Evolutionary conservation across 106 monocot genomes (phyloP).

Genomic region (Triglochin maritima): DNA sequence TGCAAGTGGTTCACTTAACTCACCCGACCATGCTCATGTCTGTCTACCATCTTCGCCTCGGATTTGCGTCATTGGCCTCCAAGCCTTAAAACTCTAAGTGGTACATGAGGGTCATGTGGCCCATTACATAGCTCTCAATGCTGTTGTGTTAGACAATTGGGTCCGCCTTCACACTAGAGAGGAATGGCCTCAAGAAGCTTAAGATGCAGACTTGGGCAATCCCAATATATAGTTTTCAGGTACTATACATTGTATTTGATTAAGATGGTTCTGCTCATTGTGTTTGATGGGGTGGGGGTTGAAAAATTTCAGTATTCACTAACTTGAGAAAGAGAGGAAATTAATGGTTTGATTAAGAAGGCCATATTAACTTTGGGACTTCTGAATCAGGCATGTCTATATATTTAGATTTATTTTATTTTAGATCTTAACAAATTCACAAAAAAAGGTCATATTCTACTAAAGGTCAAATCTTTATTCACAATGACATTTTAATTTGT

Average conservation of each 20-base stretch:
- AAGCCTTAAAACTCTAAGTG: constrained; percentile 33
- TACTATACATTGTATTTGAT: constrained; percentile 5
- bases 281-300: neutral
- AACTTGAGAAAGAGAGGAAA: constrained; percentile 12
- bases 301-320: constrained; percentile 36
- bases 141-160: constrained; percentile 21
- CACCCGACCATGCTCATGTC: constrained; percentile 48
- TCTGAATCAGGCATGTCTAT: constrained; percentile 41
- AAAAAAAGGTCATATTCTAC: too few species aligned
- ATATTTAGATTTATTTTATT: neutral
- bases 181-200: constrained; percentile 45
- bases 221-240: constrained; percentile 61
- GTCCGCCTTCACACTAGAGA: constrained; percentile 38
- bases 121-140: constrained; percentile 11
- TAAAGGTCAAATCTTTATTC: too few species aligned
- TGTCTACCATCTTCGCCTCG: constrained; percentile 38
- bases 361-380: constrained; percentile 53
- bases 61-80: constrained; percentile 48
- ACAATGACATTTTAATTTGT: too few species aligned
- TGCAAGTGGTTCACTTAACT: constrained; percentile 45
- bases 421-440: too few species aligned
- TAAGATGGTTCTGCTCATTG: too few species aligned
- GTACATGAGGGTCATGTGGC: constrained; percentile 28
- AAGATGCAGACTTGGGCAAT: constrained; percentile 50
- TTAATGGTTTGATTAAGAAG: constrained; percentile 42